Evolutionary conservation across 441 rosid genomes (phyloP).

Genomic region (Euphorbia schlechtendalii): DNA sequence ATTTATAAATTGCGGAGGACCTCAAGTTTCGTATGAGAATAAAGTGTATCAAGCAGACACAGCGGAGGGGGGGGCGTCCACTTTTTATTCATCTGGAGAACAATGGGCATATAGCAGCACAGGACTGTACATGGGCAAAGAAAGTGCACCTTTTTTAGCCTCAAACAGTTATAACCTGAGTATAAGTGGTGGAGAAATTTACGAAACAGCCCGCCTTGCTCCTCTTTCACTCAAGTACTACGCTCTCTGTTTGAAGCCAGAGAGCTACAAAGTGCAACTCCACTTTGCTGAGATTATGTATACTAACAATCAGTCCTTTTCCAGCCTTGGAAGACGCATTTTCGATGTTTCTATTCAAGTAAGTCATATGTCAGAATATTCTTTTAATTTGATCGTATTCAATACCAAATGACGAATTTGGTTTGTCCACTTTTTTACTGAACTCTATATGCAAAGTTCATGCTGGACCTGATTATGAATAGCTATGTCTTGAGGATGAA

Average conservation of each 20-base stretch:
- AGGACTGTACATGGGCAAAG: slow-evolving; percentile 37
- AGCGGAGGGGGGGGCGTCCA: slow-evolving; percentile 28
- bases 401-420: too few species aligned
- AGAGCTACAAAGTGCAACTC: slow-evolving; percentile 60
- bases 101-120: slow-evolving; percentile 77
- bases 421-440: too few species aligned
- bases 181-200: slow-evolving; percentile 28
- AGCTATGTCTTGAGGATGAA: too few species aligned
- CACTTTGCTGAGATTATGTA: slow-evolving; percentile 88
- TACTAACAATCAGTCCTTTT: slow-evolving; percentile 32
- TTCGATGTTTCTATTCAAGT: slow-evolving; percentile 83
- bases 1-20: slow-evolving; percentile 81
- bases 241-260: slow-evolving; percentile 54
- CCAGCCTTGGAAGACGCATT: slow-evolving; percentile 59
- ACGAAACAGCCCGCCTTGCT: slow-evolving; percentile 60
- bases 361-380: slow-evolving; percentile 12
- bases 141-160: background rate
- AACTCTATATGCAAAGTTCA: too few species aligned
- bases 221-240: slow-evolving; percentile 74
- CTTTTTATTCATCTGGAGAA: slow-evolving; percentile 22
- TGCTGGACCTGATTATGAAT: too few species aligned
- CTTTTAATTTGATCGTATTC: too few species aligned
- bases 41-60: slow-evolving; percentile 46
- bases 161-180: slow-evolving; percentile 23
- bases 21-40: background rate